Evolutionary conservation across 148 eudicot species (phyloP).

Genomic region (Camellia granthamiana): DNA sequence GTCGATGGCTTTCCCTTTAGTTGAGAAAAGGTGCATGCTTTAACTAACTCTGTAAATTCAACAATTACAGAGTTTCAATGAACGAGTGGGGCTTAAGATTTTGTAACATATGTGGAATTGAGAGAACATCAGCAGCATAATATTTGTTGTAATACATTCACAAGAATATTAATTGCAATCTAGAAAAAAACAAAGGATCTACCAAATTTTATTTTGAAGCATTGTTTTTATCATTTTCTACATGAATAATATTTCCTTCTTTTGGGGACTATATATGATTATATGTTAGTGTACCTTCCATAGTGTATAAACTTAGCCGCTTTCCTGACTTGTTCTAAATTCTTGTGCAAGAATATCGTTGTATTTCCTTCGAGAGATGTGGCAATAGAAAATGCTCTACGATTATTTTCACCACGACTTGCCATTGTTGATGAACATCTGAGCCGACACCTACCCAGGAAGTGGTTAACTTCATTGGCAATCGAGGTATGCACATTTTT

Average conservation of each 20-base stretch:
- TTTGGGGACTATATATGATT: not conserved
- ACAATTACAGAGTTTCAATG: not conserved
- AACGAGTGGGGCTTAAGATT: not conserved
- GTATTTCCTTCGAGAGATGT: conserved; percentile 93
- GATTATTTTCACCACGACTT: conserved; percentile 79
- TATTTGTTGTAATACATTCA: not conserved
- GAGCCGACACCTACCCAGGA: conserved; percentile 68
- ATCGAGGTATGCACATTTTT: conserved; percentile 56
- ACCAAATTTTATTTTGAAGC: not conserved
- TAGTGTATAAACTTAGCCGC: not conserved
- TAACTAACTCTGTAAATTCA: not conserved
- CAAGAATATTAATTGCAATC: not conserved
- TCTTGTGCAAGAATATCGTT: conserved; percentile 60
- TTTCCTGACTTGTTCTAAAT: conserved; percentile 24
- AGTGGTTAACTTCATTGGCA: conserved; percentile 85
- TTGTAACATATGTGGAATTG: not conserved
- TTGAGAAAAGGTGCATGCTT: not conserved
- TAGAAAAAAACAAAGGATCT: not conserved
- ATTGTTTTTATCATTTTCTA: not conserved
- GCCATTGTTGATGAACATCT: conserved; percentile 96
- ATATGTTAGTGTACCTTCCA: not conserved
- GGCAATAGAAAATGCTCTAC: conserved; percentile 84
- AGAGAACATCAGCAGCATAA: not conserved
- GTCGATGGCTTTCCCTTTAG: not conserved
- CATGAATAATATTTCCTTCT: not conserved